Percentiles rank a stretch among this genome's conserved stretches.
These are phyloP conservation scores for Diophrys sp. DNA, from an alignment of 73 alveolate genomes.

Conservation along the genomic window DNA sequence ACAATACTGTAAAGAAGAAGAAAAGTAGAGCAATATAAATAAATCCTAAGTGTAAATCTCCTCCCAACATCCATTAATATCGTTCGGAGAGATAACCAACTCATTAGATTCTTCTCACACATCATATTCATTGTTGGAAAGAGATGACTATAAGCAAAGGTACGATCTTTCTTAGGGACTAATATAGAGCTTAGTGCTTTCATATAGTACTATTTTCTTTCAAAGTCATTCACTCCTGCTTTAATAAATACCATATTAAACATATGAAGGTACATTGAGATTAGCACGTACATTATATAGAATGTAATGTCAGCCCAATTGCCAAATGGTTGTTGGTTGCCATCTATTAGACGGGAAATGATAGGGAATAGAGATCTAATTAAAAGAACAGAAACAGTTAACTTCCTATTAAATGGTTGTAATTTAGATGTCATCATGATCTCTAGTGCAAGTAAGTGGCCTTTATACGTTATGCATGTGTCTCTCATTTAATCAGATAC, in stretches of 20 bases:
- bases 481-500: too few species aligned
- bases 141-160: not conserved
- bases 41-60: slow-evolving; percentile 5
- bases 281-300: not conserved
- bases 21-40: slow-evolving; percentile 1
- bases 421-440: not conserved
- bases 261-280: not conserved
- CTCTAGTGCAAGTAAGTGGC: not conserved
- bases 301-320: not conserved
- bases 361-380: not conserved
- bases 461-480: too few species aligned
- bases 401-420: not conserved
- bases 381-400: not conserved
- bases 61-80: slow-evolving; percentile 9
- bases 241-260: not conserved
- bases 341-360: not conserved
- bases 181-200: not conserved
- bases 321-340: not conserved
- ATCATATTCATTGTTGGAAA: slow-evolving; percentile 10
- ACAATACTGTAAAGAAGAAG: not conserved
- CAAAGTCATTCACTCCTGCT: slow-evolving; percentile 9
- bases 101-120: not conserved
- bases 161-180: not conserved
- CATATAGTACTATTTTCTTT: slow-evolving; percentile 13
- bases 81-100: not conserved